Evolutionary conservation across 768 basidiomycete species (phyloP), one percentile per base, ranked within the genome.

Genomic region (Naganishia vaughanmartiniae): DNA sequence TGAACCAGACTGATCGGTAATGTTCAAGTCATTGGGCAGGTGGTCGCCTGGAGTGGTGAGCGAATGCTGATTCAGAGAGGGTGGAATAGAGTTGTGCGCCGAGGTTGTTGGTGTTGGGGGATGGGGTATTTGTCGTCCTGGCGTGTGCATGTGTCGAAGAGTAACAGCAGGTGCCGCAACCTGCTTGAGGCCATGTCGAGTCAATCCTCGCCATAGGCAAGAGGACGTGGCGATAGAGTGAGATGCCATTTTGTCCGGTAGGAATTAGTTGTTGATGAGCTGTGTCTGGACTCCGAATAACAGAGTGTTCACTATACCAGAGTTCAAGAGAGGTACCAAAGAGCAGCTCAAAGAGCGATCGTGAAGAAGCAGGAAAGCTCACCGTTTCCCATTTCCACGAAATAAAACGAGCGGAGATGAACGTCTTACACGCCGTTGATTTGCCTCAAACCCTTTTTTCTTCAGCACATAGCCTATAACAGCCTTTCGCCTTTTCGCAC

Each of bases 61-160:
- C 65, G 45, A 55, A 48, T 66, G 70, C 63, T 31, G 67, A 53
- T 46, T 51, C 36, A 36, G 65, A 65, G 56, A 58, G 36, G 56
- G 42, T 7, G 56, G 56, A 31, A 58, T 36, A 28, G 68, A 58
- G 34, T 69, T 69, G 42, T 69, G 68, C 42, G 68, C 56, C 14
- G 72, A 71, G 21, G 75, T 73, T 5, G 74, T 71, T 4, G 76
- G 72, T 11, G 72, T 75, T 56, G 71, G 65, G n/a, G 73, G 73
- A 51, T 77, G 74, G 36, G 77, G 74, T n/a, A 77, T 76, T 58
- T 75, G 76, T 34, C 79, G 67, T 6, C 76, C 76, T 17, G 70
- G 73, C 6, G 76, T 76, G 53, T 78, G 78, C 75, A 78, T 75
- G 24, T 28, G 17, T 45, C 60, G 60, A 58, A 17, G 33, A 36